Base-by-base conservation (phyloP, 2,329 filamentous ascomycete species). In the Trichophyton mentagrophytes region DNA sequence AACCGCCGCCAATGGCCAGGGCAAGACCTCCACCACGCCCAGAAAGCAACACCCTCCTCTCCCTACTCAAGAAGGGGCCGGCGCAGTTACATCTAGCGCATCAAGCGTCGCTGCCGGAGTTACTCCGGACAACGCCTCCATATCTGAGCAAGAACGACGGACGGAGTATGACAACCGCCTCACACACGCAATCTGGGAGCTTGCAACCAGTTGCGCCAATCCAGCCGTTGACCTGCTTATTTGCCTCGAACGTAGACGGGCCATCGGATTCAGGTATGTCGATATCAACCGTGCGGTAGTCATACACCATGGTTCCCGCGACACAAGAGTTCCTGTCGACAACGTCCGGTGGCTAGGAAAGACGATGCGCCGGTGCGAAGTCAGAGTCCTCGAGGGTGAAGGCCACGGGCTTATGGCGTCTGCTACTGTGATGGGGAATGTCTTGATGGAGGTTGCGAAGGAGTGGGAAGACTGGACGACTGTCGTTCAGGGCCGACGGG, bases 391-490 rank as follows among this genome's bases (percentile, higher is more conserved):
- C 2, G 88, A 95, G 66, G 90, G 89, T 4, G 92, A 99, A 72
- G 90, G 91, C 2, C 93, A 99, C 70, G 92, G 93, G 0, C 77
- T 99, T 25, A 99, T 99, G 93, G 93, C 93, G 0, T 95, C 87
- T 66, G 91, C 93, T 0, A 79, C 80, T 13, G 92, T 97, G 51
- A 99, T 99, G 93, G 89, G 90, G 49, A 85, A 86, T 20, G 88
- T 97, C n/a, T 77, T 99, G 40, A 92, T 90, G 73, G 93, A 99
- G 76, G 95, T 99, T 69, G 88, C 89, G 59, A 85, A 85, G 66
- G 93, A 97, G 72, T 97, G 92, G 92, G 88, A 91, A 66, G 89
- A 92, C 68, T 92, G 88, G 88, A 85, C 83, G 69, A 81, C 82
- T 51, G 80, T 80, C 36, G 76, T 79, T 20, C 76, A 77, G 64